Base-by-base conservation (phyloP, 306 rosid species). In the Carpinus fangiana region DNA sequence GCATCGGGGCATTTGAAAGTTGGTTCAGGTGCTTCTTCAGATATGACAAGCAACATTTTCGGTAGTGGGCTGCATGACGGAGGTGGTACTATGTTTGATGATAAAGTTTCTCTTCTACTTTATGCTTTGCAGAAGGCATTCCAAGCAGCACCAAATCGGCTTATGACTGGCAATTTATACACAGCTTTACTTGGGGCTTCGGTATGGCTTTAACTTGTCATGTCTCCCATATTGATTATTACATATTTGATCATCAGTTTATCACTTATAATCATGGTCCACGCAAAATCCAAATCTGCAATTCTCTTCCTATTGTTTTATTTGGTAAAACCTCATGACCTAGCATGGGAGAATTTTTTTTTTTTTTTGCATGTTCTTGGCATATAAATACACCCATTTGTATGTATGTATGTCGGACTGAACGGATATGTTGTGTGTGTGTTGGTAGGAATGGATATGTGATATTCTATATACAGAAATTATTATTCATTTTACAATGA, bases 91-190 rank as follows among this genome's bases (percentile, higher is more conserved):
- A 93, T 95, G 99, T 95, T 93, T 83, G 96, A 89, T 80, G 99
- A 95, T 84, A 95, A 85, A 87, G 93, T 95, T 84, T 91, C 94
- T 78, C 93, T 93, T 73, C 87, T 95, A 62, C 93, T 88, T 52
- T 95, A 84, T 91, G 93, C 99, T 81, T 86, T 95, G 84, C 97
- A 93, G 69, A 95, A 91, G 90, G 98, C 93, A 84, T 93, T 93
- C 83, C 97, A 90, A 81, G 97, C 97, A 11, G 97, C 94, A 77
- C 98, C 99, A 45, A 87, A 84, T 77, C 89, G 97, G 89, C 90
- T 95, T 48, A 85, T 95, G 94, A 90, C 99, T 36, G 66, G 87
- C 84, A 93, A 91, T 79, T 93, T 83, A 26, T 95, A 93, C 83
- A 85, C 90, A 26, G 93, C 96, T 53, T 87, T 95, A 80, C 83